Evolutionary conservation across 140 eudicot genomes (phyloP), one percentile per base, ranked within the genome.

Genomic region (Ambrosia hybrid): DNA sequence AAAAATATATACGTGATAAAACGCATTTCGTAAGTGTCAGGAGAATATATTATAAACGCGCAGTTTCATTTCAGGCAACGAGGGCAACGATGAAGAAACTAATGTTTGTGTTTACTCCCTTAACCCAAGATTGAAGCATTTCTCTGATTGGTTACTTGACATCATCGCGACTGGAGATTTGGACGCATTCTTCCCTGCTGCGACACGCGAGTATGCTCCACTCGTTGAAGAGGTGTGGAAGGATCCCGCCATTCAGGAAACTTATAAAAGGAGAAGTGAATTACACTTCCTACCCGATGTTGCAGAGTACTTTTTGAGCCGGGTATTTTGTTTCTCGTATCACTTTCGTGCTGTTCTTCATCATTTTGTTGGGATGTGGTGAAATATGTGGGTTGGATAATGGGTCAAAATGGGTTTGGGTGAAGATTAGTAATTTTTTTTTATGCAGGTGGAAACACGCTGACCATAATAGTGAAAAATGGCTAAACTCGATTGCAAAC

Each of bases 171-270:
- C 48, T 64, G 94, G 94, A 15, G 81, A 87, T 77, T 66, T 85
- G 51, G 84, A 84, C 6, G 74, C 82, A 10, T 76, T 68, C 61
- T 87, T 84, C 51, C 90, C 94, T 59, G 90, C 94, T 64, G 84
- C 90, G 1, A 21, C 26, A 21, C 26, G 26, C 26, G 26, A 21
- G 26, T 21, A 21, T 21, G 26, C 26, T 21, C 81, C 92, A 4
- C 60, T 87, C 13, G 87, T 87, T 48, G 87, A 87, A 38, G 86
- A 84, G 76, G 80, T 84, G 30, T 87, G 90, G 90, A 87, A 82
- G 76, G 84, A 87, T 82, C 86, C 85, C 5, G 83, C 94, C 26
- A 82, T 87, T 62, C 88, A 87, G 26, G 94, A 82, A 72, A 87
- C 90, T 6, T 82, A 84, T 77, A 87, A 80, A 78, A 78, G 90